These are phyloP conservation scores for Teunomyces panamensis DNA, from an alignment of 805 yeast species.

Conservation along the genomic window DNA sequence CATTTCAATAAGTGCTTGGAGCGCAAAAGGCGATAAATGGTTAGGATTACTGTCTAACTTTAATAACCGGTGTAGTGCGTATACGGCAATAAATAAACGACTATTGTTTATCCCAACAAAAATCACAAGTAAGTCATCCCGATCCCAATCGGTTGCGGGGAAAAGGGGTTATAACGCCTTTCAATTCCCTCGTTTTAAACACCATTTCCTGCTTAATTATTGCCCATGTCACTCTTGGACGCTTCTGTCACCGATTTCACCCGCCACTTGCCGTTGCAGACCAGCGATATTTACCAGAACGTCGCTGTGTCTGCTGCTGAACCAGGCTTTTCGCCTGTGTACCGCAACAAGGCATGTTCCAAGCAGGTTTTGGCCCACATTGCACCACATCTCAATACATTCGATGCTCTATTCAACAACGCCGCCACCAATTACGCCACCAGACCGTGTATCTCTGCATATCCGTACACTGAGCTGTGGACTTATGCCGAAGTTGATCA, in stretches of 20 bases:
- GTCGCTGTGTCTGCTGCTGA: not conserved
- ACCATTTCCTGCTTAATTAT: not conserved
- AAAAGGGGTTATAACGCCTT: not conserved
- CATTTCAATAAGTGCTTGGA: slow-evolving; percentile 89
- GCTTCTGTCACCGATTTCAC: not conserved
- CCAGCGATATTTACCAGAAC: not conserved
- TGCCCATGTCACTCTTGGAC: not conserved
- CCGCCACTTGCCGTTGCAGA: not conserved
- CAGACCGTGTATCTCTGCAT: slow-evolving; percentile 34
- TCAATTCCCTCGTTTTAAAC: not conserved
- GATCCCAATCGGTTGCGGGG: not conserved
- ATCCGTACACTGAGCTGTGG: slow-evolving; percentile 35
- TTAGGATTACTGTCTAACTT: not conserved
- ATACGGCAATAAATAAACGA: not conserved
- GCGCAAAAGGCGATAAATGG: slow-evolving; percentile 46
- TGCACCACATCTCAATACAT: slow-evolving; percentile 37
- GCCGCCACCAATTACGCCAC: slow-evolving; percentile 22
- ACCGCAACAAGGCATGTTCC: slow-evolving; percentile 12
- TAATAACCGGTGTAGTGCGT: not conserved
- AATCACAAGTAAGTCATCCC: not conserved
- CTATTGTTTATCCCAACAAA: not conserved
- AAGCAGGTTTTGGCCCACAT: slow-evolving; percentile 12
- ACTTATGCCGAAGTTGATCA: slow-evolving; percentile 40
- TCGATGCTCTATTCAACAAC: slow-evolving; percentile 29
- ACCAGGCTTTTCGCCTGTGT: slow-evolving; percentile 6